phyloP scores from a whole-genome alignment of 192 early-diverging fungal genomes.

The Rhizoclosmatium globosum region DNA sequence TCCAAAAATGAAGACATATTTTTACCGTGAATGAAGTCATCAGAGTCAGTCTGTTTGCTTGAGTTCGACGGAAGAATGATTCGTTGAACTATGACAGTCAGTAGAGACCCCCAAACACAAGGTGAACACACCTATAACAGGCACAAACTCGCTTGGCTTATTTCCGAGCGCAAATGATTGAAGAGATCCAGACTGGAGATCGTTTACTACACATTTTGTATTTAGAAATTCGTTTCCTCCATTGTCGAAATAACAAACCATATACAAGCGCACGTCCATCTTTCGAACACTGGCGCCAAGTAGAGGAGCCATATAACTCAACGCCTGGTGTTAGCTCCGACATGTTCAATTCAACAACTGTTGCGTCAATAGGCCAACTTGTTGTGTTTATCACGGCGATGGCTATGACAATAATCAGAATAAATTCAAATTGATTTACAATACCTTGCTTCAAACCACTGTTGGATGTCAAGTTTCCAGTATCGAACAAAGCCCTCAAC shows the following conservation, averaged over 20 bases:
- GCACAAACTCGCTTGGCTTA: conserved; percentile 30
- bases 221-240: too few relatives aligned
- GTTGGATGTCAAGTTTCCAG: neutral
- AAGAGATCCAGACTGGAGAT: conserved; percentile 14
- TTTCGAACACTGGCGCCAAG: conserved; percentile 33
- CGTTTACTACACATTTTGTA: conserved; percentile 2
- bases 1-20: too few relatives aligned
- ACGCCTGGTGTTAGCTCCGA: conserved; percentile 22
- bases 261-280: conserved; percentile 21
- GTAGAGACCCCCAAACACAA: neutral
- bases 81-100: too few relatives aligned
- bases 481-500: conserved; percentile 1
- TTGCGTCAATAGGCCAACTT: conserved; percentile 36
- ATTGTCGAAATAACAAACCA: conserved; percentile 16
- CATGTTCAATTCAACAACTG: conserved; percentile 40
- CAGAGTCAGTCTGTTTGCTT: neutral
- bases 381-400: conserved; percentile 51
- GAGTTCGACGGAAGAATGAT: too few relatives aligned
- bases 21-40: conserved; percentile 6
- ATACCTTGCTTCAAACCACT: conserved; percentile 4
- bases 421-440: neutral
- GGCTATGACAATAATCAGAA: neutral
- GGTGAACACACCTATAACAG: conserved; percentile 25
- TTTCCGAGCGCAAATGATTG: conserved; percentile 14
- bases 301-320: conserved; percentile 29